Evolutionary conservation across 768 basidiomycete species (phyloP).

Genomic region (Grammothele lineata): DNA sequence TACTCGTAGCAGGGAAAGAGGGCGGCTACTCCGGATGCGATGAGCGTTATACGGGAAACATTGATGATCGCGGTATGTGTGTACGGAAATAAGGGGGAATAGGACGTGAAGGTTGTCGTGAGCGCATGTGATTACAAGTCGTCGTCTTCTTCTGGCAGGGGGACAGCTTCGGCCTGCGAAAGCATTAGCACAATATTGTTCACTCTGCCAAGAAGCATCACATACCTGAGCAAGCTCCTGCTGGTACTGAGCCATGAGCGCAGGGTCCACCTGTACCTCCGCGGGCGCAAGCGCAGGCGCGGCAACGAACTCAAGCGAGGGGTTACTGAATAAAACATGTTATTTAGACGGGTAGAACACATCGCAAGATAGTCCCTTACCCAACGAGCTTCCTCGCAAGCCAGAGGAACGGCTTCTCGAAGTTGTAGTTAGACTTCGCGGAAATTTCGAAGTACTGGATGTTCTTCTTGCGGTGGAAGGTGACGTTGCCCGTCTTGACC

Average conservation of each 20-base stretch:
- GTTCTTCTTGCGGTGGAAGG: conserved; percentile 99
- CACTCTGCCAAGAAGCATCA: conserved; percentile 16
- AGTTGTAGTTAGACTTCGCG: conserved; percentile 99
- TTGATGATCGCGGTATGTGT: conserved; percentile 19
- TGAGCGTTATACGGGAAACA: conserved; percentile 19
- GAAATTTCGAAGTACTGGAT: conserved; percentile 99
- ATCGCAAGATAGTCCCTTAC: conserved; percentile 49
- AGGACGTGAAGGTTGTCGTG: conserved; percentile 10
- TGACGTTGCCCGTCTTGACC: conserved; percentile 97
- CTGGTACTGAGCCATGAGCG: conserved; percentile 77
- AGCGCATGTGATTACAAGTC: conserved; percentile 35
- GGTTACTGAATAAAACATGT: conserved; percentile 51
- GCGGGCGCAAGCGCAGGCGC: conserved; percentile 94
- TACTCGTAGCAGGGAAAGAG: conserved; percentile 3
- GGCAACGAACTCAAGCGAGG: conserved; percentile 89
- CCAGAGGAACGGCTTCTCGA: conserved; percentile 99
- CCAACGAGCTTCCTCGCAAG: conserved; percentile 96
- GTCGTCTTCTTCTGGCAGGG: conserved; percentile 97
- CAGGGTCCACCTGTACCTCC: conserved; percentile 80
- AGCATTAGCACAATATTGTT: too few relatives aligned
- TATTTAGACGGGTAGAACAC: neutral
- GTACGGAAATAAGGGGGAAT: conserved; percentile 15
- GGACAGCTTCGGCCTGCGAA: conserved; percentile 77
- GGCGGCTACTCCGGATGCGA: conserved; percentile 10
- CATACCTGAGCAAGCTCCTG: conserved; percentile 66